These are phyloP conservation scores for Lactarius trivialis DNA, from an alignment of 768 basidiomycete species.

Conservation along the genomic window DNA sequence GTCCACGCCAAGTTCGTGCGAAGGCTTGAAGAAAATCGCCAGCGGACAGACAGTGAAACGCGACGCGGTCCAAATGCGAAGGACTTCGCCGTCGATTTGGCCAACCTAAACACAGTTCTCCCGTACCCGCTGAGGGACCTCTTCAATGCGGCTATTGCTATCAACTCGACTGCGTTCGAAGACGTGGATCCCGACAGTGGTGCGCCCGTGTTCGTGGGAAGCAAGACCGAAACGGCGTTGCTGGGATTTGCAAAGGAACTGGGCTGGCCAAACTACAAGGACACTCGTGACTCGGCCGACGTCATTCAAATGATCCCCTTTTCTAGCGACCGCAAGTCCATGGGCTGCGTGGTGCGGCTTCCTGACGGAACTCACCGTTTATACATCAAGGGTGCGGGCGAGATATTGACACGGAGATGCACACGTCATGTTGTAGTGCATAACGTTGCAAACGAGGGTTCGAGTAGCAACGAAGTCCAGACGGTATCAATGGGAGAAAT, in stretches of 20 bases:
- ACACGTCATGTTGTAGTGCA: constrained; percentile 64
- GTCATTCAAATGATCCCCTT: constrained; percentile 90
- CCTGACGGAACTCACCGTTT: constrained; percentile 53
- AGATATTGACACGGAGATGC: constrained; percentile 81
- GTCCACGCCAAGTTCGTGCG: constrained; percentile 92
- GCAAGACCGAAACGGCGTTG: constrained; percentile 93
- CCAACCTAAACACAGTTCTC: constrained; percentile 57
- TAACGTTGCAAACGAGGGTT: constrained; percentile 28
- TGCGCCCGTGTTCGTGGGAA: constrained; percentile 67
- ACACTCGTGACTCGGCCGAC: constrained; percentile 51
- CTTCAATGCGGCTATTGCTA: constrained; percentile 78
- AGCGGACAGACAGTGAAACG: constrained; percentile 66
- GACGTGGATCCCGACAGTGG: constrained; percentile 60
- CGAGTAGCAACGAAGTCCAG: constrained; percentile 37
- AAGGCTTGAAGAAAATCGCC: constrained; percentile 60
- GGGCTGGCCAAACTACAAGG: constrained; percentile 66
- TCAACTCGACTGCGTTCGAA: constrained; percentile 96
- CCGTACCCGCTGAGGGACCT: constrained; percentile 53
- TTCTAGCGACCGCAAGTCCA: constrained; percentile 87
- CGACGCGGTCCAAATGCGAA: constrained; percentile 33
- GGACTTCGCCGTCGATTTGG: constrained; percentile 87
- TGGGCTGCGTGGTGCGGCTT: constrained; percentile 80
- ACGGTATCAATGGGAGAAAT: constrained; percentile 56
- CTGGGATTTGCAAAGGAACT: constrained; percentile 79
- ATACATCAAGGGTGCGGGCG: constrained; percentile 90